Evolutionary conservation across 306 rosid genomes (phyloP).

Genomic region (Echinosophora koreensis): DNA sequence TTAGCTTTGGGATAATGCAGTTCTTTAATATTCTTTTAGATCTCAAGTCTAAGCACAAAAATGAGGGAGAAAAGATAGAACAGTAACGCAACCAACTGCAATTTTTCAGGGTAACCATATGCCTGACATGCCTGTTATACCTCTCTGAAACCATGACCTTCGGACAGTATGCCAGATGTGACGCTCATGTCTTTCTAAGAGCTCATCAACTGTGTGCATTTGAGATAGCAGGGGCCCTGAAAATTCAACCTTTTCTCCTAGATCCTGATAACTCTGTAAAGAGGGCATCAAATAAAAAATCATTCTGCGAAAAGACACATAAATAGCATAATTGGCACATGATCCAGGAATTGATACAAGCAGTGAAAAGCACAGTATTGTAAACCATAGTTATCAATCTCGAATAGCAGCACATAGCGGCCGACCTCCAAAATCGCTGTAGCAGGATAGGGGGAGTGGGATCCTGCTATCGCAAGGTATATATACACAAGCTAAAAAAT

Average conservation of each 20-base stretch:
- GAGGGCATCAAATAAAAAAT: slow-evolving; percentile 38
- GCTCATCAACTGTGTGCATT: slow-evolving; percentile 83
- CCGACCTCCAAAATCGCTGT: too few relatives aligned
- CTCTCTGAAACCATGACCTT: slow-evolving; percentile 92
- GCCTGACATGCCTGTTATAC: slow-evolving; percentile 48
- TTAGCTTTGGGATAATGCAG: slow-evolving; percentile 3
- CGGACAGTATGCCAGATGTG: slow-evolving; percentile 81
- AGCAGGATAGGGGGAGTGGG: too few relatives aligned
- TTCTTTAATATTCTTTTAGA: slow-evolving; percentile 1
- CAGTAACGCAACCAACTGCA: slow-evolving; percentile 6
- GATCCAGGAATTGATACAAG: slow-evolving; percentile 16
- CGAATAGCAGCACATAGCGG: neutral
- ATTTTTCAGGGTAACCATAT: slow-evolving; percentile 7
- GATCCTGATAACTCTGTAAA: slow-evolving; percentile 73
- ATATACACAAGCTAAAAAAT: too few relatives aligned
- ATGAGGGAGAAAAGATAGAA: neutral
- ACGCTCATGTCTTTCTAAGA: slow-evolving; percentile 82
- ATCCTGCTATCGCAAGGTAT: too few relatives aligned
- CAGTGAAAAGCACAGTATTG: neutral
- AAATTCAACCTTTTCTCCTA: slow-evolving; percentile 85
- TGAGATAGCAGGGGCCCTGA: slow-evolving; percentile 91
- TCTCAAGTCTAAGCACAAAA: slow-evolving; percentile 22
- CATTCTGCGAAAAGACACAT: neutral
- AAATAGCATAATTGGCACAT: slow-evolving; percentile 6
- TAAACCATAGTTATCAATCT: neutral